phyloP scores from a whole-genome alignment of 768 basidiomycete species.

The Leccinum ochraceum region DNA sequence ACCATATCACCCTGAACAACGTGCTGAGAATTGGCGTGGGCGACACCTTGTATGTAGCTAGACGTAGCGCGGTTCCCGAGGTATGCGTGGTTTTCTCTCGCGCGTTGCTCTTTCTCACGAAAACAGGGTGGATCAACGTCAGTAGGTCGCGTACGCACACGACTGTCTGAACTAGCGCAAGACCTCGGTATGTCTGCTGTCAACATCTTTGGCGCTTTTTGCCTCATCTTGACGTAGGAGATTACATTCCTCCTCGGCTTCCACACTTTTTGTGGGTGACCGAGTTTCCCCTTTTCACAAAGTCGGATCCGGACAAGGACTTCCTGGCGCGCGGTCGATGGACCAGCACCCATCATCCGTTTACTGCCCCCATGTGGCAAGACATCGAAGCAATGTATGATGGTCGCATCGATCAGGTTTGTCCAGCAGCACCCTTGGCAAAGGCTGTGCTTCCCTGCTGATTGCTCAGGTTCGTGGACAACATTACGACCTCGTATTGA shows the following conservation, averaged over 20 bases:
- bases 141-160: slow-evolving; percentile 69
- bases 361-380: slow-evolving; percentile 93
- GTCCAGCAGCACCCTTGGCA: slow-evolving; percentile 19
- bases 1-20: slow-evolving; percentile 38
- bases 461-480: slow-evolving; percentile 81
- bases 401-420: slow-evolving; percentile 61
- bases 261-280: slow-evolving; percentile 96
- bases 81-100: slow-evolving; percentile 37
- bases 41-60: slow-evolving; percentile 60
- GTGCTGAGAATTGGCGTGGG: slow-evolving; percentile 47
- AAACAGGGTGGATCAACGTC: slow-evolving; percentile 82
- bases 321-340: slow-evolving; percentile 83
- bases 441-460: neutral
- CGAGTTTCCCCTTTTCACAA: slow-evolving; percentile 92
- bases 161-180: slow-evolving; percentile 67
- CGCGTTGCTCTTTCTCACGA: slow-evolving; percentile 22
- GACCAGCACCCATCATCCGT: slow-evolving; percentile 94
- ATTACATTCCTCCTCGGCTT: slow-evolving; percentile 49
- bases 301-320: slow-evolving; percentile 84
- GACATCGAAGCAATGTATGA: slow-evolving; percentile 77
- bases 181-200: slow-evolving; percentile 49
- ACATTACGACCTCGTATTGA: slow-evolving; percentile 94
- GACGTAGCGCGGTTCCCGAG: slow-evolving; percentile 51
- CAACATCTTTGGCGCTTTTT: slow-evolving; percentile 1
- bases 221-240: slow-evolving; percentile 43